Evolutionary conservation across 805 yeast species (phyloP), one percentile per base, ranked within the genome.

Genomic region (Saccharomyces mikatae): DNA sequence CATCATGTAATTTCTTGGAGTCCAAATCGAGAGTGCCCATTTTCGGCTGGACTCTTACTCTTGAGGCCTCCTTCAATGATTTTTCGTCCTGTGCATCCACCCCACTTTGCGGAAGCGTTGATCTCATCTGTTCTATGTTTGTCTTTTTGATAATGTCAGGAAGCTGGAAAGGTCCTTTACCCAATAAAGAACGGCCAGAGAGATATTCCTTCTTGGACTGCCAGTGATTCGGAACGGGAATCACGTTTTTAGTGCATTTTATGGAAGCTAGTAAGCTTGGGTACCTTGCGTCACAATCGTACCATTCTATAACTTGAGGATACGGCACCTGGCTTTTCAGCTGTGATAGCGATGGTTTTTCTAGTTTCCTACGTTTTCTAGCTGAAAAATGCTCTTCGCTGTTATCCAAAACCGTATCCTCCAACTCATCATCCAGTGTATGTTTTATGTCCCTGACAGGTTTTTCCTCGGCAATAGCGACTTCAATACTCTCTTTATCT

Each of bases 221-320:
- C 99, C 99, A 92, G 68, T 90, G 94, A 0, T 71, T 64, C 0
- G 98, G 98, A 1, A 92, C 89, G 1, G 82, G 87, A 0, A 91
- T 83, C 1, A 73, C 76, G 59, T 89, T 87, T 54, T 81, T 83
- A 36, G 74, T 71, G 0, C 84, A 72, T 65, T 91, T 92, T 50
- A 92, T 68, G 24, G 77, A 73, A 0, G 87, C 81, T 13, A 82
- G 74, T 22, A 90, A 65, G 49, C 74, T 70, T 1, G 99, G 96
- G 61, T 89, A 92, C 0, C 76, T 76, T 0, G 97, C 86, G 72
- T 91, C 94, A 1, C 83, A 85, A 68, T 94, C 98, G 61, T 74
- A 81, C 95, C 96, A 86, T 59, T 90, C 96, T 1, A 92, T 84
- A 3, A 83, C 65, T 54, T 87, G 89, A 0, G 98, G 97, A 28